A percentile compares a stretch with the other conserved stretches of the same genome.
Evolutionary conservation across 2,329 filamentous ascomycete species (phyloP).

Genomic region (Neonectria ditissima): DNA sequence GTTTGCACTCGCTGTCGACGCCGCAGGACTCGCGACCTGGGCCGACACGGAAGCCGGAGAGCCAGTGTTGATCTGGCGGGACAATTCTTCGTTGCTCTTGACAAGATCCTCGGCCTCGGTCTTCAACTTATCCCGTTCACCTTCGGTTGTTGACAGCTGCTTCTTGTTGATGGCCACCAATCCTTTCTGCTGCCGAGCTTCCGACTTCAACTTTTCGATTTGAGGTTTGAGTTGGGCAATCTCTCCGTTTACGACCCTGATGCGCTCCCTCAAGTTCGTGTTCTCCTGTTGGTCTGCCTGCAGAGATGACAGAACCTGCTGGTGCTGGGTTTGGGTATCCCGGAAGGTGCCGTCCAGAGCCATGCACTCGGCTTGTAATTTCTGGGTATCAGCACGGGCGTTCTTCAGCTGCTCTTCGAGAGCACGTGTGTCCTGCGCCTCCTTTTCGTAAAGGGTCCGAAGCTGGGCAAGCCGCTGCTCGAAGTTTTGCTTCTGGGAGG

Average conservation of each 20-base stretch:
- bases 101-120: constrained; percentile 77
- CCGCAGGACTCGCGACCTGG: constrained; percentile 76
- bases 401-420: constrained; percentile 85
- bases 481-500: constrained; percentile 90
- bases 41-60: constrained; percentile 61
- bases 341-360: constrained; percentile 83
- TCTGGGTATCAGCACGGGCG: constrained; percentile 84
- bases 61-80: constrained; percentile 63
- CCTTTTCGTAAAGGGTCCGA: constrained; percentile 89
- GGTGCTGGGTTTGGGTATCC: constrained; percentile 86
- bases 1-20: constrained; percentile 78
- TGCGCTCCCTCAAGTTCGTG: constrained; percentile 84
- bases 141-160: constrained; percentile 89
- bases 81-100: constrained; percentile 71
- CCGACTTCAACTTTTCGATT: constrained; percentile 91
- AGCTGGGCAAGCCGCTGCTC: constrained; percentile 90
- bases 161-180: constrained; percentile 99
- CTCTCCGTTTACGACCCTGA: constrained; percentile 84
- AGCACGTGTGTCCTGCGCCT: constrained; percentile 85
- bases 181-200: constrained; percentile 95
- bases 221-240: constrained; percentile 87
- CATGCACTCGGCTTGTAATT: constrained; percentile 85
- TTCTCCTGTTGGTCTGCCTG: constrained; percentile 94
- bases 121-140: constrained; percentile 88
- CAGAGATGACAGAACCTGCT: constrained; percentile 78